phyloP scores from a whole-genome alignment of 2,329 filamentous ascomycete species.

The Samsoniella hepiali region DNA sequence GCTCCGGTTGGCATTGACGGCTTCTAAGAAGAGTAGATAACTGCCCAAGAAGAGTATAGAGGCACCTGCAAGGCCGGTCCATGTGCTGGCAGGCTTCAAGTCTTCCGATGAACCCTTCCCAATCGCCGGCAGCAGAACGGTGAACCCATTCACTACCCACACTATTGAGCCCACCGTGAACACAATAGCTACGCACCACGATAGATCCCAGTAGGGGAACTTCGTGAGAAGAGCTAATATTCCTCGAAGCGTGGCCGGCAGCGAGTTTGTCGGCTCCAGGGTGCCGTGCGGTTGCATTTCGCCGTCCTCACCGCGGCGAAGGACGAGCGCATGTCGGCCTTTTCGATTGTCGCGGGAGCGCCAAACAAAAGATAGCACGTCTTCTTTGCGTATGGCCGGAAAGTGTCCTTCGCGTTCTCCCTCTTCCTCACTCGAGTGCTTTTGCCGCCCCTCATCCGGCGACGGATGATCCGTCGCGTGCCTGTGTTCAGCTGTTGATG shows the following conservation, averaged over 20 bases:
- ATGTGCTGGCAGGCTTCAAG: background rate
- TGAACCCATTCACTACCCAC: constrained; percentile 5
- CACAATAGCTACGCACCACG: constrained; percentile 2
- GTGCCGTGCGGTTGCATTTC: background rate
- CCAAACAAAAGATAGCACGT: constrained; percentile 1
- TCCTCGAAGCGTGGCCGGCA: background rate
- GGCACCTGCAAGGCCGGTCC: background rate
- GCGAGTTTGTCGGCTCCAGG: constrained; percentile 4
- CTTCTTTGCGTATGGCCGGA: background rate
- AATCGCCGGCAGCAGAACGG: background rate
- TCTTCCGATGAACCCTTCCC: background rate
- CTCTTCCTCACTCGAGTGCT: background rate
- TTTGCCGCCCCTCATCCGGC: too few species aligned
- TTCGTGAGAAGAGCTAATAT: background rate
- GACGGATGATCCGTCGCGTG: background rate
- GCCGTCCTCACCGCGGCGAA: constrained; percentile 5
- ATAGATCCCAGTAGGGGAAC: constrained; percentile 6
- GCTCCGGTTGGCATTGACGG: background rate
- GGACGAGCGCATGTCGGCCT: constrained; percentile 5
- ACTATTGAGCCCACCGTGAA: background rate
- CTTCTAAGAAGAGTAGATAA: constrained; percentile 2
- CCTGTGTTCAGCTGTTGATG: background rate
- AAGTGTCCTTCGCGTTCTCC: background rate
- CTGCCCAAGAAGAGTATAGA: background rate
- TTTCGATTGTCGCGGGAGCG: constrained; percentile 11